A percentile compares a stretch with the other conserved stretches of the same genome.
Evolutionary conservation across 768 basidiomycete genomes (phyloP).

Genomic region (Suillus brevipes): DNA sequence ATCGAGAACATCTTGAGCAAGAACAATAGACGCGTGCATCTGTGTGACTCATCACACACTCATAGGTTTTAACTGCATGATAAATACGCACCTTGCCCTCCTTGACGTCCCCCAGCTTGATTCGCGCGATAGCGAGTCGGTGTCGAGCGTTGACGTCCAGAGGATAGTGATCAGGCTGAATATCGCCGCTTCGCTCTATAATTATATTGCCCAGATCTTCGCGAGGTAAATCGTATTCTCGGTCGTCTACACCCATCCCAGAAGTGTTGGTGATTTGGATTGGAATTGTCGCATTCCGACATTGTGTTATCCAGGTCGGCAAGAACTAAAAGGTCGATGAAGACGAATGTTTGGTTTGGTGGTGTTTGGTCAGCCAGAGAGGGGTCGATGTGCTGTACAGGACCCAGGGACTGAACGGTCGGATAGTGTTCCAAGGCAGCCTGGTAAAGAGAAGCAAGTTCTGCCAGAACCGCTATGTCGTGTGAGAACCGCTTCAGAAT

Average conservation of each 20-base stretch:
- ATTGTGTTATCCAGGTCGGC: conserved; percentile 81
- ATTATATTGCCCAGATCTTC: conserved; percentile 23
- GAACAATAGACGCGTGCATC: conserved; percentile 76
- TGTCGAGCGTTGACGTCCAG: conserved; percentile 81
- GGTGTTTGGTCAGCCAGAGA: conserved; percentile 13
- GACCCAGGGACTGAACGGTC: conserved; percentile 38
- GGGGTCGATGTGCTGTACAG: conserved; percentile 38
- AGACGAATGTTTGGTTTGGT: conserved; percentile 21
- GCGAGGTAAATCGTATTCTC: conserved; percentile 72
- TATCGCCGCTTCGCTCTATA: conserved; percentile 42
- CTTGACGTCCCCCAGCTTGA: conserved; percentile 74
- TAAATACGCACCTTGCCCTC: conserved; percentile 71
- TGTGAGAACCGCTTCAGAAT: conserved; percentile 77
- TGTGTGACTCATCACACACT: conserved; percentile 28
- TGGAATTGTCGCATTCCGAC: conserved; percentile 65
- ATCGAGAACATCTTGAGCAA: conserved; percentile 69
- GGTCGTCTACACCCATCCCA: conserved; percentile 88
- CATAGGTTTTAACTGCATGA: not conserved
- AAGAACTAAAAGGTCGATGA: conserved; percentile 71
- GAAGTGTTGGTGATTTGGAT: conserved; percentile 63
- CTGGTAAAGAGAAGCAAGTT: conserved; percentile 70
- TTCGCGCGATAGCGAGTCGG: conserved; percentile 77
- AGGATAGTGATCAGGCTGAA: conserved; percentile 57
- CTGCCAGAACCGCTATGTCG: conserved; percentile 74
- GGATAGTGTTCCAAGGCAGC: conserved; percentile 74